These are phyloP conservation scores for Grammothele lineata DNA, from an alignment of 768 basidiomycete species.

Conservation along the genomic window DNA sequence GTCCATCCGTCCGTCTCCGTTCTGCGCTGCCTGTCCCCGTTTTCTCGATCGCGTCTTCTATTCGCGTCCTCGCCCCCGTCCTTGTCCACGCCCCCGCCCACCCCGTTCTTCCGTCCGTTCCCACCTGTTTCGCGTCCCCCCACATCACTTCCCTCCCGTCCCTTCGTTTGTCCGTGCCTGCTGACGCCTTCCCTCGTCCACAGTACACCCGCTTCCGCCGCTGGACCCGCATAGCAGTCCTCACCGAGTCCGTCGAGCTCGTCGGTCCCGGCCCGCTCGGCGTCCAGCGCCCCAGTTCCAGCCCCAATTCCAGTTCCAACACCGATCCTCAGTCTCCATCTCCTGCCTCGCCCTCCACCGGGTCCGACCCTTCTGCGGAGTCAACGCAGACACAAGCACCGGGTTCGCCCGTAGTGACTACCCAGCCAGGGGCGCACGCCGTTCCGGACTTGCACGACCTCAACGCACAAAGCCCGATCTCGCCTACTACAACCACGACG, in stretches of 20 bases:
- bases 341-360: background rate
- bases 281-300: constrained; percentile 18
- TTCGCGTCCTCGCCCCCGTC: too few species aligned
- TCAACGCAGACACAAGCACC: background rate
- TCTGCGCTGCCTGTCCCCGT: too few species aligned
- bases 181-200: background rate
- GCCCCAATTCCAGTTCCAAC: background rate
- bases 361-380: background rate
- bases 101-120: too few species aligned
- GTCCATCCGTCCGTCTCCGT: too few species aligned
- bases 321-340: background rate
- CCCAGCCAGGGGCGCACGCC: too few species aligned
- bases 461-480: too few species aligned
- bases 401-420: background rate
- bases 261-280: constrained; percentile 34
- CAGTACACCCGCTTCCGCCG: constrained; percentile 82
- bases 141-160: too few species aligned
- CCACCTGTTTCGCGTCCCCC: too few species aligned
- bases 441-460: too few species aligned
- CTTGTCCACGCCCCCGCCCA: too few species aligned
- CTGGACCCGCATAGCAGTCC: constrained; percentile 82
- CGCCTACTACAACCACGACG: background rate
- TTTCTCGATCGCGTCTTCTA: too few species aligned
- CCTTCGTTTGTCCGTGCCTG: background rate
- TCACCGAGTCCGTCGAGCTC: constrained; percentile 66